A percentile compares a stretch with the other conserved stretches of the same genome.
Evolutionary conservation across 2,329 filamentous ascomycete genomes (phyloP).

Genomic region (Ceratocystis eucalypticola): DNA sequence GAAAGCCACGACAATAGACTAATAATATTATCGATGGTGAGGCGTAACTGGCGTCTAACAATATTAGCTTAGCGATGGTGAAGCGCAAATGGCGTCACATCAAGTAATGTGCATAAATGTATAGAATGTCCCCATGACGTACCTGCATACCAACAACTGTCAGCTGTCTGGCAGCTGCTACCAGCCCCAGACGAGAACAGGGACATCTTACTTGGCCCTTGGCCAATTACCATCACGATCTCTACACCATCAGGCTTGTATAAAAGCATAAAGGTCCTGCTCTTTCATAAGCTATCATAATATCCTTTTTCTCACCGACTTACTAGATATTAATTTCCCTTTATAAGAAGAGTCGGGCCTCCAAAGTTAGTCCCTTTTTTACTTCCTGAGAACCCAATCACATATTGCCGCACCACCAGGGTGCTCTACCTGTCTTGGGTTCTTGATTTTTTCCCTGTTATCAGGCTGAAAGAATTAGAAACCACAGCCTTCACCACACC

Average conservation of each 20-base stretch:
- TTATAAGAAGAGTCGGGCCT: background rate
- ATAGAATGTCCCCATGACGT: no score
- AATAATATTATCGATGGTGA: background rate
- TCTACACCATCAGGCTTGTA: background rate
- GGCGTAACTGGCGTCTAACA: background rate
- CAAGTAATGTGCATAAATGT: no score
- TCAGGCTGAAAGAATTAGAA: background rate
- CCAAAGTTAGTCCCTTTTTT: background rate
- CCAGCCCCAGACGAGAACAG: no score
- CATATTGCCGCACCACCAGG: background rate
- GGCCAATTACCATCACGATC: background rate
- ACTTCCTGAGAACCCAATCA: background rate
- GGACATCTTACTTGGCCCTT: no score
- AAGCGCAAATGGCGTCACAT: no score
- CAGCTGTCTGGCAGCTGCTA: no score
- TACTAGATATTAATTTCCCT: background rate
- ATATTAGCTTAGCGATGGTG: background rate
- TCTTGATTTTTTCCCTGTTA: background rate
- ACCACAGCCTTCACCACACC: background rate
- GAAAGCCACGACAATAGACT: conserved; percentile 9
- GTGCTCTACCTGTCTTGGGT: background rate
- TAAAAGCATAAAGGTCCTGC: background rate
- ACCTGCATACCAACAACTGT: no score
- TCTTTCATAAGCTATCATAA: background rate
- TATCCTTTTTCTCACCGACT: background rate